Conservation (phyloP, 352 stramenopile genomes). For the Pythium periplocum region DNA sequence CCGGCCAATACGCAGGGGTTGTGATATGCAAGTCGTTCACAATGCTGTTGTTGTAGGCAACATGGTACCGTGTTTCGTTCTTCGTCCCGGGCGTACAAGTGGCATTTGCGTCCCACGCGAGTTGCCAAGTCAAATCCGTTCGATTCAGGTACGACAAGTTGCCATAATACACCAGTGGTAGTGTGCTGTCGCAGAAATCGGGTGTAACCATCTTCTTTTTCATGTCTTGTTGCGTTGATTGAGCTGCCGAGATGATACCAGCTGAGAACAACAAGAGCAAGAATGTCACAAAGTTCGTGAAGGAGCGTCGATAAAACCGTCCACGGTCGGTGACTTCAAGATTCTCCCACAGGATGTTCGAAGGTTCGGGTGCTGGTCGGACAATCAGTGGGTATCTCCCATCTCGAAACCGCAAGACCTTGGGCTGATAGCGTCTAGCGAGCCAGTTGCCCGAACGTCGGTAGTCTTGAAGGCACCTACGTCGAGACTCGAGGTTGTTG, state of each 20-base stretch:
- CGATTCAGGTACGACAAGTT: constrained; percentile 21
- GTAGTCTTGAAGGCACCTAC: constrained; percentile 78
- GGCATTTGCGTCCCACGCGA: constrained; percentile 52
- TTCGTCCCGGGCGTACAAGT: constrained; percentile 25
- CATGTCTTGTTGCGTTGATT: constrained; percentile 64
- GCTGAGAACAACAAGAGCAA: constrained; percentile 65
- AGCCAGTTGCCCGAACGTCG: constrained; percentile 38
- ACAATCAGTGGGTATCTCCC: constrained; percentile 44
- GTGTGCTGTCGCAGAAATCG: constrained; percentile 45
- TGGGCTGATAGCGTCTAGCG: constrained; percentile 43
- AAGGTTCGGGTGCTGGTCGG: constrained; percentile 56
- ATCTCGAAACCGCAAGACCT: constrained; percentile 52
- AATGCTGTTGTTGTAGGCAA: constrained; percentile 64
- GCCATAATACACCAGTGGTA: constrained; percentile 63
- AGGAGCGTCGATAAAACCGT: constrained; percentile 52
- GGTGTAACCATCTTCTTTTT: constrained; percentile 59
- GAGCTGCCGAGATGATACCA: constrained; percentile 68
- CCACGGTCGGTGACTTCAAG: constrained; percentile 59
- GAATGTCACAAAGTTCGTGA: constrained; percentile 72
- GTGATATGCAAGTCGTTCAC: constrained; percentile 32
- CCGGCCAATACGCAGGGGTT: constrained; percentile 2
- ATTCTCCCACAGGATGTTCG: constrained; percentile 88
- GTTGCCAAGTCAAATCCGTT: constrained; percentile 27
- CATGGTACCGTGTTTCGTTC: constrained; percentile 36
- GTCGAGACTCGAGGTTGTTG: constrained; percentile 76